Percentiles rank a stretch among this genome's conserved stretches.
Evolutionary conservation across 371 early-diverging fungal genomes (phyloP).

Genomic region (Rhizopus sp.): DNA sequence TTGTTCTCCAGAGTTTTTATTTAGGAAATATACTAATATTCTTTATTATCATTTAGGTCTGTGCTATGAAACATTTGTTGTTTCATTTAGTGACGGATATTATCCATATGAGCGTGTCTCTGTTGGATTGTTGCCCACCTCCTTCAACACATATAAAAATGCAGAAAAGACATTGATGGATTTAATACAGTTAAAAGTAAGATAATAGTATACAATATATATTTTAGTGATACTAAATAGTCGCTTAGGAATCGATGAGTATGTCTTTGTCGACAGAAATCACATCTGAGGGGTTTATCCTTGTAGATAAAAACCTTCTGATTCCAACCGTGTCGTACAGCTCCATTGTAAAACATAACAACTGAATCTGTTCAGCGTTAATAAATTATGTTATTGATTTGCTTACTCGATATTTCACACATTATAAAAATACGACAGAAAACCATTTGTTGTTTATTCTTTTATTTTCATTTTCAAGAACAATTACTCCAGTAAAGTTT

Average conservation of each 20-base stretch:
- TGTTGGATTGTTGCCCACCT: conserved; percentile 19
- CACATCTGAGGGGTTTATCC: conserved; percentile 14
- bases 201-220: conserved; percentile 13
- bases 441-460: too few relatives aligned
- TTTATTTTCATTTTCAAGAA: conserved; percentile 10
- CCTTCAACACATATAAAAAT: conserved; percentile 11
- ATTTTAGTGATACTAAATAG: conserved; percentile 17
- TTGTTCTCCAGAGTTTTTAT: conserved; percentile 19
- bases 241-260: conserved; percentile 16
- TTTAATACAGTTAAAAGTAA: conserved; percentile 17
- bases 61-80: conserved; percentile 15
- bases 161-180: conserved; percentile 18
- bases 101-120: conserved; percentile 21
- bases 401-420: conserved; percentile 14
- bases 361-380: conserved; percentile 13
- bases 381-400: conserved; percentile 13
- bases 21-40: conserved; percentile 19
- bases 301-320: conserved; percentile 14
- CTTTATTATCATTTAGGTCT: conserved; percentile 20
- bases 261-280: conserved; percentile 16
- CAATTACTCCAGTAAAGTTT: conserved; percentile 15
- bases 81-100: conserved; percentile 22
- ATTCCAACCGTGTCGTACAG: conserved; percentile 17
- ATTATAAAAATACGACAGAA: conserved; percentile 10
- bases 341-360: conserved; percentile 16